phyloP scores from a whole-genome alignment of 129 eudicot genomes.

The Flaveria robusta region DNA sequence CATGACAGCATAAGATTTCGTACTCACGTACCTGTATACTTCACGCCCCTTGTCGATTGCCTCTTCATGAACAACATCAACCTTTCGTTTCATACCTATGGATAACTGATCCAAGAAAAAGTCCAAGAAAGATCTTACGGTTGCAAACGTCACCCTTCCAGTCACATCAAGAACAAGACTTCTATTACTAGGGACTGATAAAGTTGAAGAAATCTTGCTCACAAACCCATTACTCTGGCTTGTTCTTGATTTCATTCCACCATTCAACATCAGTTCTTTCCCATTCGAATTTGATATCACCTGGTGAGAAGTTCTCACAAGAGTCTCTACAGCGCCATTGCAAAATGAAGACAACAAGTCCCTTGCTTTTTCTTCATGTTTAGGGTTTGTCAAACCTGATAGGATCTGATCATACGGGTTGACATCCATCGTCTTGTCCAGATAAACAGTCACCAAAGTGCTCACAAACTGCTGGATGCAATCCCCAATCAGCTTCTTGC shows the following conservation, averaged over 20 bases:
- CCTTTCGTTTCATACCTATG: conserved; percentile 48
- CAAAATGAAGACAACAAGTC: conserved; percentile 57
- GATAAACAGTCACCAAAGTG: conserved; percentile 77
- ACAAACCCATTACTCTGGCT: conserved; percentile 49
- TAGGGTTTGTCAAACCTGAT: conserved; percentile 83
- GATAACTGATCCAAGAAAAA: conserved; percentile 56
- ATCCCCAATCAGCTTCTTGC: conserved; percentile 58
- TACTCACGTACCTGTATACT: conserved; percentile 55
- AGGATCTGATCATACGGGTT: conserved; percentile 76
- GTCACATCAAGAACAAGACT: conserved; percentile 78
- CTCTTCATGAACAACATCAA: conserved; percentile 56
- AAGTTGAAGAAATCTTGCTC: conserved; percentile 59
- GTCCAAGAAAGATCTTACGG: conserved; percentile 66
- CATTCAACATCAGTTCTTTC: conserved; percentile 28
- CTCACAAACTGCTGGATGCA: conserved; percentile 76
- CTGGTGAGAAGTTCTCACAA: conserved; percentile 66
- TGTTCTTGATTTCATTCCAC: conserved; percentile 30
- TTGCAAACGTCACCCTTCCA: conserved; percentile 71
- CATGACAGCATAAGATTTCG: conserved; percentile 61
- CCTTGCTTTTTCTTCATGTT: conserved; percentile 65
- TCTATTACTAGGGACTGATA: conserved; percentile 80
- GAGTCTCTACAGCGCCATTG: conserved; percentile 73
- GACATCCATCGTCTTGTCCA: conserved; percentile 77
- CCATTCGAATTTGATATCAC: conserved; percentile 46
- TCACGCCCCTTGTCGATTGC: conserved; percentile 61